Evolutionary conservation across 2,329 filamentous ascomycete genomes (phyloP).

Genomic region (Fusarium solani-melongenae): DNA sequence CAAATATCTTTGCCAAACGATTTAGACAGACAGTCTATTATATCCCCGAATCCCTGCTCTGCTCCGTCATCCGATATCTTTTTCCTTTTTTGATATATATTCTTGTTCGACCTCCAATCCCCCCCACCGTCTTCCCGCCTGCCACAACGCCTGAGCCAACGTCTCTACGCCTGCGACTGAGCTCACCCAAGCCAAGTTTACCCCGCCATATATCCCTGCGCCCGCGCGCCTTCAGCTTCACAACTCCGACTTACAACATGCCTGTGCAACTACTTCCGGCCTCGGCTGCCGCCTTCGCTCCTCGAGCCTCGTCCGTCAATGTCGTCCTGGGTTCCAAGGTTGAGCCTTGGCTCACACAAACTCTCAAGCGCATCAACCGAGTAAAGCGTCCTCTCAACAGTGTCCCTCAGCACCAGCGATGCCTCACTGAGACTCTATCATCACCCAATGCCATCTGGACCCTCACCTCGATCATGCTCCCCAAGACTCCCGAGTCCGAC

Average conservation of each 20-base stretch:
- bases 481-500: slow-evolving; percentile 88
- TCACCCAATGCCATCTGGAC: slow-evolving; percentile 94
- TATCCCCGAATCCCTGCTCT: slow-evolving; percentile 45
- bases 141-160: slow-evolving; percentile 15
- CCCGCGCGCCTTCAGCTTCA: slow-evolving; percentile 34
- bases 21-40: slow-evolving; percentile 27
- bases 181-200: not conserved
- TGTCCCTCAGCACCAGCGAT: slow-evolving; percentile 93
- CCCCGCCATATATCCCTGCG: slow-evolving; percentile 22
- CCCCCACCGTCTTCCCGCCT: slow-evolving; percentile 27
- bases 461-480: slow-evolving; percentile 89
- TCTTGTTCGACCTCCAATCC: slow-evolving; percentile 45
- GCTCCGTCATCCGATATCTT: slow-evolving; percentile 63
- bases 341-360: slow-evolving; percentile 96
- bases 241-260: slow-evolving; percentile 64
- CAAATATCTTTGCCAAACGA: slow-evolving; percentile 8
- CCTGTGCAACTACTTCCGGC: slow-evolving; percentile 93
- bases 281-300: slow-evolving; percentile 95
- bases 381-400: slow-evolving; percentile 98
- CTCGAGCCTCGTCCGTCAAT: slow-evolving; percentile 88
- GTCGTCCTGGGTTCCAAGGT: slow-evolving; percentile 93
- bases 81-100: slow-evolving; percentile 57
- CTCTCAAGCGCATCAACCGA: slow-evolving; percentile 94
- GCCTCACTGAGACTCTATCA: slow-evolving; percentile 93
- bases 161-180: slow-evolving; percentile 3